Evolutionary conservation across 2,329 filamentous ascomycete genomes (phyloP).

Genomic region (Rutstroemia sp.): DNA sequence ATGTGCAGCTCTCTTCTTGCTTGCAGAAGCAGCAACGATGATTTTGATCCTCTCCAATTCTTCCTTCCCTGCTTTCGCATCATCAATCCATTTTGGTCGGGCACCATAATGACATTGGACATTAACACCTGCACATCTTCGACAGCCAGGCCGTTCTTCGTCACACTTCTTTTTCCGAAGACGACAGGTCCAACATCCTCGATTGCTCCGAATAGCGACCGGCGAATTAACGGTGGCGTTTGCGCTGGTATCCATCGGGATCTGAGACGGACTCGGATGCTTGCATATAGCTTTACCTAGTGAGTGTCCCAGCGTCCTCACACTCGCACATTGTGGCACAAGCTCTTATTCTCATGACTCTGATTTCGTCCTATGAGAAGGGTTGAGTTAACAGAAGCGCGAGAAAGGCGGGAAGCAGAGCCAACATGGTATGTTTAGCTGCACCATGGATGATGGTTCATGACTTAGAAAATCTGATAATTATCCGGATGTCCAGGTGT

Average conservation of each 20-base stretch:
- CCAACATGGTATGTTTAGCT: neutral
- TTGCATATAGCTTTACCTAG: neutral
- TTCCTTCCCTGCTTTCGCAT: conserved; percentile 4
- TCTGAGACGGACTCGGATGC: neutral
- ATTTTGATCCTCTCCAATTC: neutral
- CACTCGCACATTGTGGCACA: neutral
- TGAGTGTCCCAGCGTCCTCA: no score
- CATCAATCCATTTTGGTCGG: conserved; percentile 20
- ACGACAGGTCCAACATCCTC: conserved; percentile 58
- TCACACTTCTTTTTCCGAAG: conserved; percentile 60
- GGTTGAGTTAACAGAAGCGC: neutral
- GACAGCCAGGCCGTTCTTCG: conserved; percentile 51
- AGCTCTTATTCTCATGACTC: neutral
- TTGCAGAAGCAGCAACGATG: conserved; percentile 4
- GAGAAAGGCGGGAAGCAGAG: neutral
- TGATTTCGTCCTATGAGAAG: neutral
- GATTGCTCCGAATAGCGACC: conserved; percentile 12
- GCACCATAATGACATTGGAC: conserved; percentile 44
- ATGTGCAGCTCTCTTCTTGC: conserved; percentile 2
- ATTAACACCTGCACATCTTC: conserved; percentile 48
- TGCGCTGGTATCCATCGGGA: neutral
- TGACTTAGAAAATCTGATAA: no score
- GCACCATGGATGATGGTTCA: no score
- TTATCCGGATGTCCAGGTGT: neutral
- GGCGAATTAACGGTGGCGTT: neutral